Conservation (phyloP, 495 filamentous ascomycete genomes). For the Penicilliopsis zonata region DNA sequence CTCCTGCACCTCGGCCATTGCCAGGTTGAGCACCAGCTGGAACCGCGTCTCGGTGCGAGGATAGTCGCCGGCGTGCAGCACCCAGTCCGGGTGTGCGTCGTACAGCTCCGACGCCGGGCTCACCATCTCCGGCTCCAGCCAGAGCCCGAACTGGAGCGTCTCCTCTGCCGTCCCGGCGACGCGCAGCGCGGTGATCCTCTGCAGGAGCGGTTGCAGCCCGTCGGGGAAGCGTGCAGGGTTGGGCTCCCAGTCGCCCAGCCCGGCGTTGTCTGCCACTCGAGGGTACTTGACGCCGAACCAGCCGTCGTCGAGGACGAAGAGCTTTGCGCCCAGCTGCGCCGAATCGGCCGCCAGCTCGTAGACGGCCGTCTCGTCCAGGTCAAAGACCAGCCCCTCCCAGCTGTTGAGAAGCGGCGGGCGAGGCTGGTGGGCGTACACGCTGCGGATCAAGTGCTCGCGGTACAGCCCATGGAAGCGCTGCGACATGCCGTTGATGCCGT, state of each 20-base stretch:
- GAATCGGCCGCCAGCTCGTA: slow-evolving; percentile 34
- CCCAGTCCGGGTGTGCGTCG: slow-evolving; percentile 42
- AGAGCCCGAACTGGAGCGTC: slow-evolving; percentile 41
- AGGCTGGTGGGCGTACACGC: slow-evolving; percentile 33
- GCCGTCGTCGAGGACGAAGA: slow-evolving; percentile 46
- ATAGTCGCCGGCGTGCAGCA: slow-evolving; percentile 36
- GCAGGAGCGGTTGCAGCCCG: slow-evolving; percentile 31
- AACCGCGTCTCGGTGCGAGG: slow-evolving; percentile 36
- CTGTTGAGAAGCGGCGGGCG: slow-evolving; percentile 42
- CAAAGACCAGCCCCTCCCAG: slow-evolving; percentile 43
- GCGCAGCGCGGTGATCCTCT: slow-evolving; percentile 28
- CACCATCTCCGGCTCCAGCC: slow-evolving; percentile 50
- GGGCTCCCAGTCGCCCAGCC: slow-evolving; percentile 43
- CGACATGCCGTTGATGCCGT: slow-evolving; percentile 43
- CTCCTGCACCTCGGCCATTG: slow-evolving; percentile 39
- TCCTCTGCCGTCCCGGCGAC: slow-evolving; percentile 25
- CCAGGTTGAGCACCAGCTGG: slow-evolving; percentile 42
- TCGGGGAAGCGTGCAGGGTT: slow-evolving; percentile 40
- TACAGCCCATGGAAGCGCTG: slow-evolving; percentile 40
- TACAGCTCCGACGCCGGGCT: slow-evolving; percentile 42
- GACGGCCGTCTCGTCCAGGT: slow-evolving; percentile 35
- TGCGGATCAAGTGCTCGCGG: slow-evolving; percentile 40
- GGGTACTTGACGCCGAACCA: slow-evolving; percentile 46
- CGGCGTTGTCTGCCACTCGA: slow-evolving; percentile 31
- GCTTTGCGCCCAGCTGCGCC: slow-evolving; percentile 34